Evolutionary conservation across 352 stramenopile genomes (phyloP).

Genomic region (Phytopythium kandeliae): DNA sequence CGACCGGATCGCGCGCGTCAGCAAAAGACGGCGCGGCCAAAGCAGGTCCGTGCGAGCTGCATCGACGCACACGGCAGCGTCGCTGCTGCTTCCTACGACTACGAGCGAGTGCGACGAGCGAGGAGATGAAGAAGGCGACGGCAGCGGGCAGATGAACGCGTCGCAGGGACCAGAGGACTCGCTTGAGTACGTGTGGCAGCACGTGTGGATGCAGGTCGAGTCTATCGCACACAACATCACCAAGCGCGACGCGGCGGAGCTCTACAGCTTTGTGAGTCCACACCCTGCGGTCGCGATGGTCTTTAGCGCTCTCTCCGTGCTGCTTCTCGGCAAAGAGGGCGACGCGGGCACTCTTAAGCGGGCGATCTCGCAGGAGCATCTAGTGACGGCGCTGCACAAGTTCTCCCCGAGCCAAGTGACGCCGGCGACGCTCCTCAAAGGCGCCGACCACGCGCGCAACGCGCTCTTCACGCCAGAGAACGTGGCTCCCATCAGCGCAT

Average conservation of each 20-base stretch:
- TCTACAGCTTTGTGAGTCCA: conserved; percentile 77
- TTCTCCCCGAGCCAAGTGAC: conserved; percentile 40
- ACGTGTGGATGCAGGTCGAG: conserved; percentile 29
- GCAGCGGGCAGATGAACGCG: neutral
- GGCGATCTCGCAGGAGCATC: conserved; percentile 57
- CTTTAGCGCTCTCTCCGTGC: conserved; percentile 41
- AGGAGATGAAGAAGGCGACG: conserved; percentile 5
- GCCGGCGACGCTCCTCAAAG: conserved; percentile 22
- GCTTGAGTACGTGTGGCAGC: conserved; percentile 20
- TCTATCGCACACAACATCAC: conserved; percentile 23
- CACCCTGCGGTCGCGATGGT: conserved; percentile 79
- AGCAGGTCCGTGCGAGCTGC: conserved; percentile 4
- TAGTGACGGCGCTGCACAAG: conserved; percentile 36
- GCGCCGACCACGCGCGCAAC: conserved; percentile 53
- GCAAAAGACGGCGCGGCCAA: conserved; percentile 10
- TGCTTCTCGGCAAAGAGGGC: conserved; percentile 38
- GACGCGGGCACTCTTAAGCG: conserved; percentile 48
- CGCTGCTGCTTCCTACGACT: neutral
- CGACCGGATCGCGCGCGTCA: conserved; percentile 25
- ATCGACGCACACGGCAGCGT: too few relatives aligned
- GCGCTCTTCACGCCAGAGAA: conserved; percentile 53
- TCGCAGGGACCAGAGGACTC: neutral
- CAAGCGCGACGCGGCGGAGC: conserved; percentile 69
- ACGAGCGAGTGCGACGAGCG: conserved; percentile 11
- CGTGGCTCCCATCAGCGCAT: conserved; percentile 79